Base-by-base conservation (phyloP, 2,329 filamentous ascomycete species). In the Phialophora macrospora region DNA sequence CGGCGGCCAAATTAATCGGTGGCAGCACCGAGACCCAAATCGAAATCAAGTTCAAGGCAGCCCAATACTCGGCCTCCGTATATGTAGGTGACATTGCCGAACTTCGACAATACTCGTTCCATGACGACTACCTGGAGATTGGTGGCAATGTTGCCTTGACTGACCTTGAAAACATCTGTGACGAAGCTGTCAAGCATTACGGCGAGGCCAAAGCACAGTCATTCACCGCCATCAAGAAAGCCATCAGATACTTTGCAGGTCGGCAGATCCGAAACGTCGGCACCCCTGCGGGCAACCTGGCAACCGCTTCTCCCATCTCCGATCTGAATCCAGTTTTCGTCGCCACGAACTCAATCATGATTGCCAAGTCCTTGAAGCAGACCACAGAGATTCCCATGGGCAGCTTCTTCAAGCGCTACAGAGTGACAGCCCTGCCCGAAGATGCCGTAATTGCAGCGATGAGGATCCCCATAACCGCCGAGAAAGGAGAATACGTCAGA, bases 1-100 rank as follows among this genome's bases (percentile, higher is more conserved):
- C 94, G 0, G 87, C 89, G 28, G 92, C 94, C 4, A 99, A 98
- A 78, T 88, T 99, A 67, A 97, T 99, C 67, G 94, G 93, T 57
- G 95, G 95, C 67, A 97, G 93, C 76, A 96, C 93, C 1, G 95
- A 99, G 78, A 98, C 94, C 0, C 95, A 98, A 78, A 98, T 99
- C 67, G 95, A 99, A 79, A 91, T 96, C 80, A 97, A 97, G 79
- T 98, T 99, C 85, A 98, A 98, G 80, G 92, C 90, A 0, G 87
- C 97, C 82, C 86, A 93, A 72, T 98, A 98, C 75, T 89, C 90
- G 3, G 88, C 91, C 0, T 97, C 93, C 0, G 91, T 99, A 0
- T 98, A 90, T 71, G 91, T 98, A 9, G 93, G 94, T 11, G 95
- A 99, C 73, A 97, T 99, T 65, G 82, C 91, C 0, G 95, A 98